Evolutionary conservation across 1,284 basidiomycete species (phyloP).

Genomic region (Pseudozyma tsukubaensis): DNA sequence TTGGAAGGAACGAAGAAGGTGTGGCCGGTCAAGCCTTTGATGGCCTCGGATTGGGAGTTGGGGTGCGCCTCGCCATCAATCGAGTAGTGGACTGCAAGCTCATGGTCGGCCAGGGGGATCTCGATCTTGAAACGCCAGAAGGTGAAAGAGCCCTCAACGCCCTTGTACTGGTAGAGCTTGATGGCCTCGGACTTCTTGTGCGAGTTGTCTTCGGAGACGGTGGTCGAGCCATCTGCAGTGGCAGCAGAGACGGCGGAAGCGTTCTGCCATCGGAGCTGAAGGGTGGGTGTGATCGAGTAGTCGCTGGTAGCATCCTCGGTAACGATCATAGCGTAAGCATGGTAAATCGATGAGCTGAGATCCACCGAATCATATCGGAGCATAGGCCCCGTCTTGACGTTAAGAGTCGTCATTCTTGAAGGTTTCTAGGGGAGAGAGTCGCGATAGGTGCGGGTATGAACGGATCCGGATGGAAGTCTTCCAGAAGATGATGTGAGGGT

Average conservation of each 20-base stretch:
- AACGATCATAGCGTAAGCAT: constrained; percentile 73
- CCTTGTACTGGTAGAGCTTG: constrained; percentile 83
- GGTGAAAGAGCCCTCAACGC: constrained; percentile 78
- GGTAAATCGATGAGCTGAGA: constrained; percentile 75
- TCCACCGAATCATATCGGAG: constrained; percentile 91
- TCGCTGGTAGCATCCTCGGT: constrained; percentile 78
- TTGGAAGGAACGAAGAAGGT: constrained; percentile 86
- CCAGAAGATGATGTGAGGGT: too few species aligned
- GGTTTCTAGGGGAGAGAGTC: too few species aligned
- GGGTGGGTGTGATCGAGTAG: constrained; percentile 71
- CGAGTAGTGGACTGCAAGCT: constrained; percentile 82
- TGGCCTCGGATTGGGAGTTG: constrained; percentile 43
- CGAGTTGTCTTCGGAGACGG: constrained; percentile 34
- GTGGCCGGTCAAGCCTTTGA: constrained; percentile 73
- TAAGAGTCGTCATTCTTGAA: constrained; percentile 56
- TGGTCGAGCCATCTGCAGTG: constrained; percentile 31
- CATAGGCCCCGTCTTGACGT: constrained; percentile 76
- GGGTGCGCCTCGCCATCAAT: constrained; percentile 65
- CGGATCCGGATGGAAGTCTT: background rate
- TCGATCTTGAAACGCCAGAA: constrained; percentile 95
- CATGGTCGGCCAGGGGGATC: constrained; percentile 78
- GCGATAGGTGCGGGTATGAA: constrained; percentile 1
- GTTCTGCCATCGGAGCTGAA: constrained; percentile 76
- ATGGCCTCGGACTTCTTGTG: constrained; percentile 72
- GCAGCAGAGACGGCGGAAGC: constrained; percentile 28